Base-by-base conservation (phyloP, 768 basidiomycete species). In the Paxillus ammoniavirescens region DNA sequence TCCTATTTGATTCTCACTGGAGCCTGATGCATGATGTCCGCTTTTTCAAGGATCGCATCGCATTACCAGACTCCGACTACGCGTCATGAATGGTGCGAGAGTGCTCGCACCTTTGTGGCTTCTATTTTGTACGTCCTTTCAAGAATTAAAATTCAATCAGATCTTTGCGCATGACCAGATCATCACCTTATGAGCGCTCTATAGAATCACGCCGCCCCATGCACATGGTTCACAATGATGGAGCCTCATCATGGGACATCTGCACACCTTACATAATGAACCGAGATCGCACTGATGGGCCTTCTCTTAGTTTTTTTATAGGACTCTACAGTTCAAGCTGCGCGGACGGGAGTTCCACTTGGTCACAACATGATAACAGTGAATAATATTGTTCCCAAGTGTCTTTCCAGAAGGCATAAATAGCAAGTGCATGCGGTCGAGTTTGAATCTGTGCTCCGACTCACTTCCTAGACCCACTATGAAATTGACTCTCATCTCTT, bases 401-500 rank as follows among this genome's bases (percentile, higher is more conserved):
- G 26, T 3, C n/a, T 33, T 30, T 26, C 15, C 10, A 44, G 35
- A 35, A 35, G 38, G 45, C 61, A 62, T 65, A 64, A 64, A 65
- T 13, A 35, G 30, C n/a, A 35, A n/a, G 38, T 46, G 4, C 26
- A 8, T 40, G 12, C 33, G 26, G 30, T 12, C 15, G 23, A 5
- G 30, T 44, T 23, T 21, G 26, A 21, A 30, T 15, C 36, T 8
- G 23, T 31, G 43, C 42, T 33, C 41, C 31, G 9, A 49, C 4
- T 15, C 47, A 28, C 50, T 35, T 23, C 5, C 52, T 50, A 4
- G 14, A 44, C 23, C 9, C 21, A 57, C 17, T 38, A 73, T 68
- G 57, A 66, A 58, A 53, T 52, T 63, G 37, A 41, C 61, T 36
- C 51, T 64, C 46, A 50, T 65, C 30, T 54, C 68, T 18, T 63